These are phyloP conservation scores for Solanum hybrid DNA, from an alignment of 305 asterid species.

Conservation along the genomic window DNA sequence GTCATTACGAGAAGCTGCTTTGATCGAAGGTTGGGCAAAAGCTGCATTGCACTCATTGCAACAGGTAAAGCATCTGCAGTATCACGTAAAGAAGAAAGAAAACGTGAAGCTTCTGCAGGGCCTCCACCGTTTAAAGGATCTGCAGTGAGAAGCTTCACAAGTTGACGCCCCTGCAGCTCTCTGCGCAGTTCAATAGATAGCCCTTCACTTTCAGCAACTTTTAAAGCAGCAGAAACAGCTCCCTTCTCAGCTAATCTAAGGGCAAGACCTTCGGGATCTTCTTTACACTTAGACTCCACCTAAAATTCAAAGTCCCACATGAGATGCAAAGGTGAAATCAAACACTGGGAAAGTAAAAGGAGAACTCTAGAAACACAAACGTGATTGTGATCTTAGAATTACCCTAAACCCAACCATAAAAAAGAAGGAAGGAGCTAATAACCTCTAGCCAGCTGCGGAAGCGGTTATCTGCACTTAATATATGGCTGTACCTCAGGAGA, in stretches of 20 bases:
- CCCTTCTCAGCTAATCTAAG: constrained; percentile 98
- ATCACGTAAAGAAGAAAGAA: constrained; percentile 86
- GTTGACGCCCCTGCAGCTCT: constrained; percentile 99
- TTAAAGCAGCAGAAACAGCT: constrained; percentile 90
- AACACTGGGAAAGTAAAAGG: not conserved
- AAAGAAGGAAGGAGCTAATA: constrained; percentile 9
- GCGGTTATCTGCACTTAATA: constrained; percentile 86
- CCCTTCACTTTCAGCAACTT: constrained; percentile 95
- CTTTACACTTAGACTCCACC: constrained; percentile 91
- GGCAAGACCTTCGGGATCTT: constrained; percentile 98
- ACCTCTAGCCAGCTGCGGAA: constrained; percentile 98
- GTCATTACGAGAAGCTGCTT: constrained; percentile 93
- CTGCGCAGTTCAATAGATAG: constrained; percentile 90
- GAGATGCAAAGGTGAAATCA: not conserved
- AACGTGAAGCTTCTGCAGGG: constrained; percentile 99
- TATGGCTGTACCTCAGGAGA: constrained; percentile 76
- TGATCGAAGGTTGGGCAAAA: constrained; percentile 87
- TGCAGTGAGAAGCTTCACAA: constrained; percentile 93
- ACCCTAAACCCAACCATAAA: not conserved
- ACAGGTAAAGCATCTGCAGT: constrained; percentile 96
- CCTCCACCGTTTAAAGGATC: constrained; percentile 98
- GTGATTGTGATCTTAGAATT: not conserved
- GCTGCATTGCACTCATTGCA: constrained; percentile 99
- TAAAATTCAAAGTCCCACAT: constrained; percentile 19
- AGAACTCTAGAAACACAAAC: not conserved